Conservation (phyloP, 2,329 filamentous ascomycete species). For the Fusarium sp. region DNA sequence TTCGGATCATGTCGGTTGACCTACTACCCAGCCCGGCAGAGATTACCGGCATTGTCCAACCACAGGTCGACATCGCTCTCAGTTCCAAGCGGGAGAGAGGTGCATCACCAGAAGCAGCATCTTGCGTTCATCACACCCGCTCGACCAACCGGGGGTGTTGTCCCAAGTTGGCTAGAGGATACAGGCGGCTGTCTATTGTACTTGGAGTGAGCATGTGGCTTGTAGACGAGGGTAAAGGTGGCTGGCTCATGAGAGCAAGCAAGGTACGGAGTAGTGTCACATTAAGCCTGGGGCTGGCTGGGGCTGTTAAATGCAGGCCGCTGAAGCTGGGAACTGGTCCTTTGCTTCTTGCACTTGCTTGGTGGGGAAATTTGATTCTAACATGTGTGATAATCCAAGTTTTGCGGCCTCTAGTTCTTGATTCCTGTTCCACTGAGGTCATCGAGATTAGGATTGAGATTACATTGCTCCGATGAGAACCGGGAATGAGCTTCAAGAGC, state of each 20-base stretch:
- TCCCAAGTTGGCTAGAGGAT: conserved; percentile 41
- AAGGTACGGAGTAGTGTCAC: conserved; percentile 33
- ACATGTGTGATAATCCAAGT: conserved; percentile 2
- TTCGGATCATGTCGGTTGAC: conserved; percentile 19
- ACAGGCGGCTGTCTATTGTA: conserved; percentile 27
- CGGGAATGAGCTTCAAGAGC: conserved; percentile 29
- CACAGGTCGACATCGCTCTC: conserved; percentile 18
- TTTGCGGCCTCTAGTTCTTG: conserved; percentile 2
- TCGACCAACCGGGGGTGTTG: conserved; percentile 38
- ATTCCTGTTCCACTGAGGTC: conserved; percentile 5
- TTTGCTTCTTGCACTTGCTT: conserved; percentile 11
- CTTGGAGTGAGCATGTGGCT: conserved; percentile 27
- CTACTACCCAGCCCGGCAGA: conserved; percentile 7
- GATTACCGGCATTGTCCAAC: conserved; percentile 23
- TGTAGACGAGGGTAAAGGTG: conserved; percentile 37
- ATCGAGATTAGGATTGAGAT: conserved; percentile 27
- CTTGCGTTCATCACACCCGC: conserved; percentile 41
- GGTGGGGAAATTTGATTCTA: conserved; percentile 11
- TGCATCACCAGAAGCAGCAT: conserved; percentile 41
- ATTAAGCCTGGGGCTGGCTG: conserved; percentile 28
- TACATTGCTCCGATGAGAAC: conserved; percentile 24
- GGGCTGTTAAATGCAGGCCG: conserved; percentile 31
- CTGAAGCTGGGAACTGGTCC: conserved; percentile 26
- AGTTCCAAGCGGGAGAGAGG: conserved; percentile 30
- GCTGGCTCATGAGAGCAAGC: conserved; percentile 35